A percentile compares a stretch with the other conserved stretches of the same genome.
Conservation (phyloP, 163 green algal species). For the Volvox carteri region DNA sequence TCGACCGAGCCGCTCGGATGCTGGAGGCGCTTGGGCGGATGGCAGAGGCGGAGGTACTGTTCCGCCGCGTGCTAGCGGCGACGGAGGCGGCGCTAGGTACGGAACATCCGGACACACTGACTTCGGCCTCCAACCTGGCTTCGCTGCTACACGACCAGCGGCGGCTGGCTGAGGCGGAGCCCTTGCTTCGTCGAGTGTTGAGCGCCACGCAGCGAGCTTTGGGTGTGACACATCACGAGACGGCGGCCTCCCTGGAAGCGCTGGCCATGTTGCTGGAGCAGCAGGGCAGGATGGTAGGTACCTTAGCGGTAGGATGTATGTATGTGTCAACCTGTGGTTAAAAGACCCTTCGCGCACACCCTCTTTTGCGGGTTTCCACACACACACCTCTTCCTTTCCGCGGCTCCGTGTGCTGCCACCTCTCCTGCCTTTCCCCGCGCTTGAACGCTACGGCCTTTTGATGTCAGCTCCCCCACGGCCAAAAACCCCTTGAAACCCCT, state of each 20-base stretch:
- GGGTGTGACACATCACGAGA: conserved; percentile 36
- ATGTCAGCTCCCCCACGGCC: too few species aligned
- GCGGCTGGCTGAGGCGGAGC: conserved; percentile 43
- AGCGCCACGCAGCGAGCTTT: neutral
- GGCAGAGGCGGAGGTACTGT: conserved; percentile 32
- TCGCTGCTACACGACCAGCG: conserved; percentile 48
- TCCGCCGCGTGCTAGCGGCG: conserved; percentile 40
- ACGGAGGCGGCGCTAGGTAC: conserved; percentile 39
- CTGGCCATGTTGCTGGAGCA: conserved; percentile 46
- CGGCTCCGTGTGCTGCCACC: too few species aligned
- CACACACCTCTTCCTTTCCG: too few species aligned
- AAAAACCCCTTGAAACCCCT: too few species aligned
- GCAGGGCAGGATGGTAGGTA: conserved; percentile 12
- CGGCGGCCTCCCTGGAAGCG: conserved; percentile 31
- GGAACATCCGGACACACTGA: conserved; percentile 10
- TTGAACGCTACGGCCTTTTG: too few species aligned
- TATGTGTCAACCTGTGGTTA: too few species aligned
- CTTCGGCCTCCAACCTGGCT: conserved; percentile 28
- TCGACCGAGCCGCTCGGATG: conserved; percentile 26
- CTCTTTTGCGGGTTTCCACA: too few species aligned
- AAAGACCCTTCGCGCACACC: too few species aligned
- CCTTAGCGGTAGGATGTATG: too few species aligned
- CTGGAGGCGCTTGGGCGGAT: conserved; percentile 13
- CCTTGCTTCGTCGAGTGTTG: conserved; percentile 14
- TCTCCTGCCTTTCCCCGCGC: too few species aligned